Evolutionary conservation across 2,329 filamentous ascomycete genomes (phyloP).

Genomic region (Colletotrichum sp.): DNA sequence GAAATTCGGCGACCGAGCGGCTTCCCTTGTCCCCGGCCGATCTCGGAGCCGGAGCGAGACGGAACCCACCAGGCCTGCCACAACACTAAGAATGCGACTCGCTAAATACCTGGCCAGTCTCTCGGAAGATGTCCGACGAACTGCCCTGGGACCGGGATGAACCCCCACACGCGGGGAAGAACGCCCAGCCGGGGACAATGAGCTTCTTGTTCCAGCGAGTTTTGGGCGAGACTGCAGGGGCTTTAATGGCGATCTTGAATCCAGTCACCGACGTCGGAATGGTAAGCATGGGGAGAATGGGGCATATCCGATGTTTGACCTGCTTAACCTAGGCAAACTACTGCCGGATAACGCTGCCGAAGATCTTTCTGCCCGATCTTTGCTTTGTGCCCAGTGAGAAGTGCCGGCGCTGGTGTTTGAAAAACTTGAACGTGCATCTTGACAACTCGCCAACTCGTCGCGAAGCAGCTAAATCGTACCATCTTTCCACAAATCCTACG

Average conservation of each 20-base stretch:
- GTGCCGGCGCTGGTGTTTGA: neutral
- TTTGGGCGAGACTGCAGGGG: neutral
- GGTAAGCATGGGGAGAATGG: neutral
- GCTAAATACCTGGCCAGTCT: neutral
- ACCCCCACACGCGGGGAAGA: neutral
- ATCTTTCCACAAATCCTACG: neutral
- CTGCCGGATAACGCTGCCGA: neutral
- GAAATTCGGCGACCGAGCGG: neutral
- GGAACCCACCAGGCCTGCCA: neutral
- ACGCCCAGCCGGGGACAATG: neutral
- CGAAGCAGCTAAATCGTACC: neutral
- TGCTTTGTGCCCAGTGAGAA: neutral
- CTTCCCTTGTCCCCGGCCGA: neutral
- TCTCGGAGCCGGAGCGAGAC: neutral
- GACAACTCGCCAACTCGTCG: neutral
- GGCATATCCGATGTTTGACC: neutral
- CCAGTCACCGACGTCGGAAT: slow-evolving; percentile 17
- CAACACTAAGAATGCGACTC: neutral
- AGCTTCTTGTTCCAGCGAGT: neutral
- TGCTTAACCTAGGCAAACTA: neutral
- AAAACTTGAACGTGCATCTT: neutral
- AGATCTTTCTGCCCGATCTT: neutral
- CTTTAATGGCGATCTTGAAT: neutral
- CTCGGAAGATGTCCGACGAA: neutral
- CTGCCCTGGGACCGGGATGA: neutral